Conservation (phyloP, 1,284 basidiomycete genomes). For the Ganoderma multipileum region DNA sequence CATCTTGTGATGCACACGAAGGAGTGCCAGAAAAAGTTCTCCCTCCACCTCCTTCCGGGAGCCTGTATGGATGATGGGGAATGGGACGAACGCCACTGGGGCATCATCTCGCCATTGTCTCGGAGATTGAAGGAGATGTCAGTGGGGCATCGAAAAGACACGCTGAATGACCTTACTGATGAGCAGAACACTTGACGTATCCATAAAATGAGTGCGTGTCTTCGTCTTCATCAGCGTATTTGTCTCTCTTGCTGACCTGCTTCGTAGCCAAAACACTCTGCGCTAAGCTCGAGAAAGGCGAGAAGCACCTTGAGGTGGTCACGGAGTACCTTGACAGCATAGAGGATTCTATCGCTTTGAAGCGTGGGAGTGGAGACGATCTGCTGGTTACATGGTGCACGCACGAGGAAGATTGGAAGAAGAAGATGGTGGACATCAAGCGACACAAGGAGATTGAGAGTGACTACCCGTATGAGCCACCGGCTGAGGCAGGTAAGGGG, state of each 20-base stretch:
- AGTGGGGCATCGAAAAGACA: conserved; percentile 29
- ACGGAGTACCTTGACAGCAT: not conserved
- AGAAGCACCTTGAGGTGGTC: not conserved
- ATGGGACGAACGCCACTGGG: conserved; percentile 30
- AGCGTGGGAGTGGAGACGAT: not conserved
- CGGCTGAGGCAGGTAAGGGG: not conserved
- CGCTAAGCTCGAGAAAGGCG: not conserved
- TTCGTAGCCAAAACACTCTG: not conserved
- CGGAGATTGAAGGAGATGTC: conserved; percentile 34
- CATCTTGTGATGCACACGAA: conserved; percentile 31
- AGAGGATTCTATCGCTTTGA: not conserved
- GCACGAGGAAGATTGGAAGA: not conserved
- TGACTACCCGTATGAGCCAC: not conserved
- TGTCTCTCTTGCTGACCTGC: not conserved
- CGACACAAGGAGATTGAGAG: not conserved
- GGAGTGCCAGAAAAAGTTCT: conserved; percentile 20
- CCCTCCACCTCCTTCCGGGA: conserved; percentile 19
- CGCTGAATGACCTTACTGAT: conserved; percentile 28
- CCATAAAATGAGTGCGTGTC: not conserved
- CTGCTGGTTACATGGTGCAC: not conserved
- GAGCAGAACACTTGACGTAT: not conserved
- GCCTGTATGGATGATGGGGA: conserved; percentile 32
- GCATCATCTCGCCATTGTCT: conserved; percentile 19
- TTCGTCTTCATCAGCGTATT: no score
- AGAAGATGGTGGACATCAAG: not conserved